Conservation (phyloP, 2,329 filamentous ascomycete species). For the Colletotrichum echinochloae region DNA sequence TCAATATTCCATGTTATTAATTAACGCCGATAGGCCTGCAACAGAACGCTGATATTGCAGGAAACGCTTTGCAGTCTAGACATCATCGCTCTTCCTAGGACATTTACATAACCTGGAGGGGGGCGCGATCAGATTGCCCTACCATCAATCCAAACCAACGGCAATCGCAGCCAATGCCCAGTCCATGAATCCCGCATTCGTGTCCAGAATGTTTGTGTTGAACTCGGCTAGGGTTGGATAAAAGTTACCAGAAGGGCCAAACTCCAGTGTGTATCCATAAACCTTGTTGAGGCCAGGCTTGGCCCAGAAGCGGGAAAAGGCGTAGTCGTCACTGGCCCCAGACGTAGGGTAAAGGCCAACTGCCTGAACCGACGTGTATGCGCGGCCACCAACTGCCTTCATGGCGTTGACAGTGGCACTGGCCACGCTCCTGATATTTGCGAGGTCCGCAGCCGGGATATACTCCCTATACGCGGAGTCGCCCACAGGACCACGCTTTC, state of each 20-base stretch:
- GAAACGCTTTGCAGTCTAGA: too few relatives aligned
- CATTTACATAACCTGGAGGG: not conserved
- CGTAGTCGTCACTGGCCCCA: constrained; percentile 54
- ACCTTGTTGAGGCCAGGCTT: constrained; percentile 52
- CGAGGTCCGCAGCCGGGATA: constrained; percentile 50
- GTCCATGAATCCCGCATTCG: constrained; percentile 56
- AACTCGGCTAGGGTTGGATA: constrained; percentile 54
- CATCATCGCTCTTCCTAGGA: not conserved
- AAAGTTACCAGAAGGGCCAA: constrained; percentile 53
- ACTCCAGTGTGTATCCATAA: constrained; percentile 54
- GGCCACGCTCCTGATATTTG: constrained; percentile 49
- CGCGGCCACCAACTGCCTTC: constrained; percentile 51
- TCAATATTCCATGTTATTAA: too few relatives aligned
- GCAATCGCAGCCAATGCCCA: constrained; percentile 48
- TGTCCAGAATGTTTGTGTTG: constrained; percentile 55
- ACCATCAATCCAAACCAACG: constrained; percentile 45
- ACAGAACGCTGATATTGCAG: too few relatives aligned
- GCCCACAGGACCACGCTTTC: constrained; percentile 55
- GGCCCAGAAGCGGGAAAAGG: constrained; percentile 51
- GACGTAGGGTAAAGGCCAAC: constrained; percentile 52
- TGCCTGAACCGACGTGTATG: constrained; percentile 48
- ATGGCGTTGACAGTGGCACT: constrained; percentile 50
- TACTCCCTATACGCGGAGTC: constrained; percentile 55
- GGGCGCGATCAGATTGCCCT: not conserved
- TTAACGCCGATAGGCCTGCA: too few relatives aligned